Evolutionary conservation across 345 rosid genomes (phyloP).

Genomic region (Mallotus nudiflorus): DNA sequence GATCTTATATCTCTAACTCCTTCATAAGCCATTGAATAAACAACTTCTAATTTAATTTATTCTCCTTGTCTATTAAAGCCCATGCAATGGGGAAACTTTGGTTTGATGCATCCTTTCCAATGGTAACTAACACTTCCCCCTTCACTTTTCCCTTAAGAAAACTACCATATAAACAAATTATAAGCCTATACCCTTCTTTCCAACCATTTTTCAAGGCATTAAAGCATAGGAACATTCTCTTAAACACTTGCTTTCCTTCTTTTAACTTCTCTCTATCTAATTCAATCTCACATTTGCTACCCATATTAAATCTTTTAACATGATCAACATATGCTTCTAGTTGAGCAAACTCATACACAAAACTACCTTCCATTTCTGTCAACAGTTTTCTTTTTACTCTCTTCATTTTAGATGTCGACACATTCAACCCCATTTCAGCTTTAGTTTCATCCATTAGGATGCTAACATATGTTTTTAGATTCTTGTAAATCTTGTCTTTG

Average conservation of each 20-base stretch:
- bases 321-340: neutral
- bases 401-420: neutral
- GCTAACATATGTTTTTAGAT: too few relatives aligned
- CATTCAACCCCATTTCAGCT: neutral
- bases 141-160: slow-evolving; percentile 12
- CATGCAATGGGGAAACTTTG: neutral
- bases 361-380: neutral
- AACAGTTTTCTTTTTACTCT: too few relatives aligned
- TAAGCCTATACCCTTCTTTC: slow-evolving; percentile 1
- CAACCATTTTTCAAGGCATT: slow-evolving; percentile 13
- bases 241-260: neutral
- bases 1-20: neutral
- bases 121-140: neutral
- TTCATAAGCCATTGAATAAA: neutral
- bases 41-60: neutral
- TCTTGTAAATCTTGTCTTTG: too few relatives aligned
- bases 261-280: too few relatives aligned
- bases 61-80: slow-evolving; percentile 4
- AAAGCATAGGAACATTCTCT: slow-evolving; percentile 1
- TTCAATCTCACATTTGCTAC: neutral
- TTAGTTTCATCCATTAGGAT: too few relatives aligned
- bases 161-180: slow-evolving; percentile 13
- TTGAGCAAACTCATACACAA: neutral
- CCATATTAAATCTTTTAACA: neutral
- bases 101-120: neutral